These are phyloP conservation scores for Fistulifera solaris DNA, from an alignment of 108 stramenopile species.

Conservation along the genomic window DNA sequence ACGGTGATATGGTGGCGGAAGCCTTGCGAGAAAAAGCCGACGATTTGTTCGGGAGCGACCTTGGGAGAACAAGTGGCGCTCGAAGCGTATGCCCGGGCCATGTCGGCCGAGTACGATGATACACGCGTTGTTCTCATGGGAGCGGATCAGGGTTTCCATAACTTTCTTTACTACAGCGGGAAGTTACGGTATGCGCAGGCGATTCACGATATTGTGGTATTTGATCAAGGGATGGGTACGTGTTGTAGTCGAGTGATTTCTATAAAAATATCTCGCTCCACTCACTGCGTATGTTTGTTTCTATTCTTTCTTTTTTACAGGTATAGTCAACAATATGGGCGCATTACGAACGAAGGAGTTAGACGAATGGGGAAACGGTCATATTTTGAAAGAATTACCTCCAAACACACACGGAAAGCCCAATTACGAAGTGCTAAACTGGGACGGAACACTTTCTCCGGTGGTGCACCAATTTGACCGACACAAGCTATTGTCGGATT, in stretches of 20 bases:
- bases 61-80: constrained; percentile 52
- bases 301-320: constrained; percentile 2
- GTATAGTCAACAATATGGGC: constrained; percentile 52
- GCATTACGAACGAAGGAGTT: constrained; percentile 28
- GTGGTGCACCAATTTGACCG: constrained; percentile 61
- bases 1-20: constrained; percentile 25
- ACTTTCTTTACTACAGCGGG: constrained; percentile 42
- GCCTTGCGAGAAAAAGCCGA: constrained; percentile 33
- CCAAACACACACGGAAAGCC: constrained; percentile 2
- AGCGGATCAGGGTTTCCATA: constrained; percentile 64
- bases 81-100: constrained; percentile 41
- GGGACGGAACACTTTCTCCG: constrained; percentile 34
- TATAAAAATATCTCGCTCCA: too few relatives aligned
- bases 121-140: constrained; percentile 37
- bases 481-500: constrained; percentile 19
- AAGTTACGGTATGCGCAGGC: constrained; percentile 24
- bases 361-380: constrained; percentile 34
- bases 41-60: constrained; percentile 43
- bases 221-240: constrained; percentile 29
- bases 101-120: constrained; percentile 44
- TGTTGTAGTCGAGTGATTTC: background rate
- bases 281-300: too few relatives aligned
- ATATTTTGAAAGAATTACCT: constrained; percentile 13
- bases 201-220: constrained; percentile 30
- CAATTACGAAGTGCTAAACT: constrained; percentile 31